These are phyloP conservation scores for Grigorovia jiainica DNA, from an alignment of 805 yeast genomes.

Conservation along the genomic window DNA sequence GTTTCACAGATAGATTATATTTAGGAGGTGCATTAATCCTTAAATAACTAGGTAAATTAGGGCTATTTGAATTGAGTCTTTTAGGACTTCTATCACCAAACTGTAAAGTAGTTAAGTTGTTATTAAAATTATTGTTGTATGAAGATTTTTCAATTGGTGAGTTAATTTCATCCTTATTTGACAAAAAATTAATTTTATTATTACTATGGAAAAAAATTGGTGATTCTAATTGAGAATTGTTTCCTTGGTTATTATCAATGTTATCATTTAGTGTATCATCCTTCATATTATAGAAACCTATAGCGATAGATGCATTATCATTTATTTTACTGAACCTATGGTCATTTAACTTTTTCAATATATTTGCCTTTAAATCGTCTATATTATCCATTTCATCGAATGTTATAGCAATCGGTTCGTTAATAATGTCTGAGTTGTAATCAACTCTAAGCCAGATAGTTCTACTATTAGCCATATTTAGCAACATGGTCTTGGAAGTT, in stretches of 20 bases:
- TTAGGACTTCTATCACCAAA: neutral
- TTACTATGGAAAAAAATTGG: neutral
- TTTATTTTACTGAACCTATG: constrained; percentile 56
- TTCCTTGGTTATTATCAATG: neutral
- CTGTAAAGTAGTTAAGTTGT: neutral
- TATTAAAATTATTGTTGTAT: neutral
- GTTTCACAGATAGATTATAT: neutral
- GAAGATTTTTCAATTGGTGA: neutral
- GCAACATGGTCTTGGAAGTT: constrained; percentile 3
- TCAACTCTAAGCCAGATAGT: constrained; percentile 21
- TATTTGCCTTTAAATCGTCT: constrained; percentile 69
- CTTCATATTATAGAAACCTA: constrained; percentile 28
- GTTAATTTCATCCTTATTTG: neutral
- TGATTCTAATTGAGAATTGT: constrained; percentile 1
- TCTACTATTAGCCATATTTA: constrained; percentile 6
- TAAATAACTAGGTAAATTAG: neutral
- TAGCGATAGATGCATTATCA: constrained; percentile 60
- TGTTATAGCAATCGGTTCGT: constrained; percentile 55
- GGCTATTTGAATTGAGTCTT: constrained; percentile 1
- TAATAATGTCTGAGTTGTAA: constrained; percentile 6
- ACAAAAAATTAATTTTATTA: neutral
- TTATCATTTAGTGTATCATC: neutral
- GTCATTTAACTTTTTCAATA: constrained; percentile 40
- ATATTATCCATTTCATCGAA: constrained; percentile 57
- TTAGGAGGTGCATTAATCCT: neutral